Evolutionary conservation across 257 asterid genomes (phyloP), one percentile per base, ranked within the genome.

Genomic region (Solanum sejunctum): DNA sequence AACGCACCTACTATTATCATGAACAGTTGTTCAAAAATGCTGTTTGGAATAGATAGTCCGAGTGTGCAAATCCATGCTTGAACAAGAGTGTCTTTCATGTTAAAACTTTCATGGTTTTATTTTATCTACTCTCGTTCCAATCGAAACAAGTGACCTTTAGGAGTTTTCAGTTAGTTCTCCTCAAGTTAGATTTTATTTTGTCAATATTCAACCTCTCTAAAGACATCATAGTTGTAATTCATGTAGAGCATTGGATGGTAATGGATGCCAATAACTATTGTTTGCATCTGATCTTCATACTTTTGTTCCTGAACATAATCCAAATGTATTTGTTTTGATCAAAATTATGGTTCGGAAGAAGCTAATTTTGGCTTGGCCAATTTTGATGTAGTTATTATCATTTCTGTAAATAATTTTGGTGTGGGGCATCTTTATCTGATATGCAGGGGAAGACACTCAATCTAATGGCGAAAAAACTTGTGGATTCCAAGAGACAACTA

Each of bases 381-480:
- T 51, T 8, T 3, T 3, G 10, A 56, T 26, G 15, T 60, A 66
- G 51, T 64, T 49, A 83, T 28, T 47, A 51, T 83, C 51, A 26
- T 26, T 83, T 17, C 21, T 5, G 61, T 18, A 26, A n/a, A 51
- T 49, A 83, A 66, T 16, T 66, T 83, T 64, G 45, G 61, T 12
- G 12, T 23, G 82, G 20, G 12, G 32, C 45, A 61, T 57, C 84
- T 84, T 75, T 80, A 84, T 5, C 51, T 28, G 43, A 41, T 9
- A 6, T 60, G 12, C 84, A 89, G 95, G 85, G 58, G 88, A 83
- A 81, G 91, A 81, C 64, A 84, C 63, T 88, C 86, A 85, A 79
- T 84, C 86, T 69, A 88, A 84, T 39, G 85, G 21, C 81, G 10
- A 20, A 55, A 71, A 87, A 81, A 55, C 7, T 43, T 10, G 49